These are phyloP conservation scores for Colletotrichum australisinense DNA, from an alignment of 2,329 filamentous ascomycete genomes.

Conservation along the genomic window DNA sequence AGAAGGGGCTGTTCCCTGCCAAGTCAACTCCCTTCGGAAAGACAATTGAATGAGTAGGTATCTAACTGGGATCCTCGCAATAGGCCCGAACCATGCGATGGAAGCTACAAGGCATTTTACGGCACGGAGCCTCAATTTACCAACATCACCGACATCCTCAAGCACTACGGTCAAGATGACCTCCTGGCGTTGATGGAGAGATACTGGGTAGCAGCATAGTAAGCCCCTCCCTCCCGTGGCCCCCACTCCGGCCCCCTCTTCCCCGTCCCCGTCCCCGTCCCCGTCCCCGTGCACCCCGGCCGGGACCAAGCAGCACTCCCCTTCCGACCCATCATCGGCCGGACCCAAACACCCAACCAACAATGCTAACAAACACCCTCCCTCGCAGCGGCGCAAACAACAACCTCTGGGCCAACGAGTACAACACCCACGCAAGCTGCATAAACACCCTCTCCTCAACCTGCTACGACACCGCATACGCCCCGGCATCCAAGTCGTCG, in stretches of 20 bases:
- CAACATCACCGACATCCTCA: conserved; percentile 55
- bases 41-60: background rate
- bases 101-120: conserved; percentile 55
- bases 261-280: background rate
- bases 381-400: conserved; percentile 49
- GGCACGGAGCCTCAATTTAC: conserved; percentile 54
- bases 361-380: conserved; percentile 2
- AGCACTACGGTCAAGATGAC: conserved; percentile 51
- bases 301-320: background rate
- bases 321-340: background rate
- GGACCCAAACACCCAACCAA: background rate
- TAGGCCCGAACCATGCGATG: conserved; percentile 58
- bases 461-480: conserved; percentile 70
- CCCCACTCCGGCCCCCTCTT: conserved; percentile 15
- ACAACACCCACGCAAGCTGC: conserved; percentile 79
- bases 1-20: background rate
- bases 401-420: conserved; percentile 76
- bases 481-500: conserved; percentile 55
- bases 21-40: background rate
- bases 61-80: background rate
- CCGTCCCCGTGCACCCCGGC: conserved; percentile 13
- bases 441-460: conserved; percentile 74
- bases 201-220: conserved; percentile 56
- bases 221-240: conserved; percentile 31
- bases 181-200: conserved; percentile 54